Evolutionary conservation across 495 filamentous ascomycete species (phyloP).

Genomic region (Echria macrotheca): DNA sequence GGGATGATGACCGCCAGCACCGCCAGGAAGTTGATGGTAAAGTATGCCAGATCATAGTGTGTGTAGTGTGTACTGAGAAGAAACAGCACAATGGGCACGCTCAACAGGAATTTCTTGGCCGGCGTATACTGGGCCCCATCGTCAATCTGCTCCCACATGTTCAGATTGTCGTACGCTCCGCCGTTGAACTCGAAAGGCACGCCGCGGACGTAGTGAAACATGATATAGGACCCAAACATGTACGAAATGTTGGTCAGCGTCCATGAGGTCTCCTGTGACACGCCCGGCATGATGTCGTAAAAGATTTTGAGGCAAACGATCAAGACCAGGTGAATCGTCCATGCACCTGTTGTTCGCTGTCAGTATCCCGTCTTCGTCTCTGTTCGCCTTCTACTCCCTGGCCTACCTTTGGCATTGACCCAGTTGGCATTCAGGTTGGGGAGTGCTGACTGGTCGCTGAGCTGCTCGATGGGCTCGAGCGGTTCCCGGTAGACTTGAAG

Average conservation of each 20-base stretch:
- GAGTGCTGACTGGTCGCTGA: slow-evolving; percentile 88
- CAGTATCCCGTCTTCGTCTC: neutral
- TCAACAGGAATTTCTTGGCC: slow-evolving; percentile 94
- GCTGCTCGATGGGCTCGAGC: slow-evolving; percentile 86
- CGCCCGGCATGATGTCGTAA: slow-evolving; percentile 88
- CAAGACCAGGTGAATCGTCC: slow-evolving; percentile 91
- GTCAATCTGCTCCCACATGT: slow-evolving; percentile 99
- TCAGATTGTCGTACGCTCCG: slow-evolving; percentile 98
- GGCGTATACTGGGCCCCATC: slow-evolving; percentile 98
- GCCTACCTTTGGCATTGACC: slow-evolving; percentile 96
- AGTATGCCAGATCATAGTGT: slow-evolving; percentile 93
- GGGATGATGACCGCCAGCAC: slow-evolving; percentile 89
- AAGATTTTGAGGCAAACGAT: slow-evolving; percentile 89
- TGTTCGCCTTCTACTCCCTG: neutral
- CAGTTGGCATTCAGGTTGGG: slow-evolving; percentile 97
- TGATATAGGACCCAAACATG: slow-evolving; percentile 97
- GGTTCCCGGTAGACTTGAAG: slow-evolving; percentile 86
- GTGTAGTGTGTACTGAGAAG: slow-evolving; percentile 97
- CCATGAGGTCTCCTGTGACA: slow-evolving; percentile 97
- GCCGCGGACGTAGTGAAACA: slow-evolving; percentile 98
- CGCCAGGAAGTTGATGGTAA: slow-evolving; percentile 92
- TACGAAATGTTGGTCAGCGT: slow-evolving; percentile 98
- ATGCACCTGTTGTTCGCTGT: slow-evolving; percentile 63
- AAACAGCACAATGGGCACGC: slow-evolving; percentile 89
- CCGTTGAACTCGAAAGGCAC: slow-evolving; percentile 99